Percentiles rank a stretch among this genome's conserved stretches.
These are phyloP conservation scores for Citrus reticulata DNA, from an alignment of 345 rosid species.

Conservation along the genomic window DNA sequence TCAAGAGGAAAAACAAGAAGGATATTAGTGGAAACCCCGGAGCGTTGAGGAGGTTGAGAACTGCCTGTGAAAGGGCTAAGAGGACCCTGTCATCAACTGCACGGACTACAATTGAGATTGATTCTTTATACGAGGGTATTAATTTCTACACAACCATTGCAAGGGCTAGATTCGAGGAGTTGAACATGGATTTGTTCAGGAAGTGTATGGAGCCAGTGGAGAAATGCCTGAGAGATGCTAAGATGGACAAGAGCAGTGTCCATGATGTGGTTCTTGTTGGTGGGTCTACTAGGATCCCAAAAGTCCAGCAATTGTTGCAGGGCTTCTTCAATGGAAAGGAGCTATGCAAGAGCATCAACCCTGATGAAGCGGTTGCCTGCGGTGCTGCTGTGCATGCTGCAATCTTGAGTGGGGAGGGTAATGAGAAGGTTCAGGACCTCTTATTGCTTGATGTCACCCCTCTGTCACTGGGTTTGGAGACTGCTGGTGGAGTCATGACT, in stretches of 20 bases:
- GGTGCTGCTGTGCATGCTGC: constrained; percentile 73
- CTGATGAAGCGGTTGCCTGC: constrained; percentile 60
- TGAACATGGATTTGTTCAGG: constrained; percentile 49
- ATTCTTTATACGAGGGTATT: constrained; percentile 49
- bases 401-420: constrained; percentile 59
- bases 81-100: constrained; percentile 35
- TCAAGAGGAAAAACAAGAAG: constrained; percentile 54
- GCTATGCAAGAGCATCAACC: constrained; percentile 59
- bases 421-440: constrained; percentile 60
- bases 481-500: constrained; percentile 63
- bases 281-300: constrained; percentile 55
- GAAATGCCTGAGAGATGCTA: constrained; percentile 59
- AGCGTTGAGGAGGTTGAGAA: constrained; percentile 42
- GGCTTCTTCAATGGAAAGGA: constrained; percentile 58
- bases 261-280: constrained; percentile 61
- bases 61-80: constrained; percentile 35
- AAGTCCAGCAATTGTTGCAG: constrained; percentile 53
- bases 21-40: constrained; percentile 52
- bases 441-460: constrained; percentile 58
- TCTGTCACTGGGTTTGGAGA: constrained; percentile 48
- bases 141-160: constrained; percentile 51
- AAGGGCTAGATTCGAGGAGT: constrained; percentile 45
- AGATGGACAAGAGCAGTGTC: constrained; percentile 58
- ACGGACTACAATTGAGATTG: constrained; percentile 51
- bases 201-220: constrained; percentile 62